phyloP scores from a whole-genome alignment of 192 early-diverging fungal species.

The Gigaspora rosea region DNA sequence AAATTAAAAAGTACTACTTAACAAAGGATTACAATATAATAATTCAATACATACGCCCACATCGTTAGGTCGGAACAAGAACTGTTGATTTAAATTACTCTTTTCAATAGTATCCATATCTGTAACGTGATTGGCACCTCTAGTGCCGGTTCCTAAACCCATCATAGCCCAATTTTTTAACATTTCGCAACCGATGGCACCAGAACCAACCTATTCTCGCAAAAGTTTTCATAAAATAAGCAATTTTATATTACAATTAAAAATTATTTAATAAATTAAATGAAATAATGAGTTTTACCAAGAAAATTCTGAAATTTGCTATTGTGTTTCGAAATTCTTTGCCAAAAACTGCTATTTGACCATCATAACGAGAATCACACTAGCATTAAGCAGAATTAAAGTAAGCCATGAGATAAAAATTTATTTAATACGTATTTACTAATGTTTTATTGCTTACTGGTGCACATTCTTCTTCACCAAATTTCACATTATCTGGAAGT shows the following conservation, averaged over 20 bases:
- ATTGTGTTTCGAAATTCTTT: slow-evolving; percentile 86
- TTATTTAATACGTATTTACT: background rate
- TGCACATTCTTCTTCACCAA: slow-evolving; percentile 74
- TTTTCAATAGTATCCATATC: slow-evolving; percentile 99
- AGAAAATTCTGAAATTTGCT: slow-evolving; percentile 85
- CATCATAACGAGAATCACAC: slow-evolving; percentile 91
- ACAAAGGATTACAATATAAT: background rate
- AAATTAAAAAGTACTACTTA: background rate
- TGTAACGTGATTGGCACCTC: slow-evolving; percentile 84
- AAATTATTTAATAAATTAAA: background rate
- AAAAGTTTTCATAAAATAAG: no score
- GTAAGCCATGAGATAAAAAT: background rate
- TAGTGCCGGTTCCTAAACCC: slow-evolving; percentile 80
- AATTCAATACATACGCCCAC: slow-evolving; percentile 58
- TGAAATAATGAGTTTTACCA: slow-evolving; percentile 45
- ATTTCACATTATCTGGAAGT: slow-evolving; percentile 67
- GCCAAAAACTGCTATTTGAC: slow-evolving; percentile 96
- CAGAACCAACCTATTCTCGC: slow-evolving; percentile 71
- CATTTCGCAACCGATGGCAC: slow-evolving; percentile 99
- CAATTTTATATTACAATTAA: no score
- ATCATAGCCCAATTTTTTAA: slow-evolving; percentile 99
- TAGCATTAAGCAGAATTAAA: slow-evolving; percentile 12
- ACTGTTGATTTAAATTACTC: slow-evolving; percentile 98
- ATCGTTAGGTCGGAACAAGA: slow-evolving; percentile 89
- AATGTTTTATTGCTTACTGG: slow-evolving; percentile 49